A percentile compares a stretch with the other conserved stretches of the same genome.
Evolutionary conservation across 192 early-diverging fungal genomes (phyloP).

Genomic region (Coemansia sp.): DNA sequence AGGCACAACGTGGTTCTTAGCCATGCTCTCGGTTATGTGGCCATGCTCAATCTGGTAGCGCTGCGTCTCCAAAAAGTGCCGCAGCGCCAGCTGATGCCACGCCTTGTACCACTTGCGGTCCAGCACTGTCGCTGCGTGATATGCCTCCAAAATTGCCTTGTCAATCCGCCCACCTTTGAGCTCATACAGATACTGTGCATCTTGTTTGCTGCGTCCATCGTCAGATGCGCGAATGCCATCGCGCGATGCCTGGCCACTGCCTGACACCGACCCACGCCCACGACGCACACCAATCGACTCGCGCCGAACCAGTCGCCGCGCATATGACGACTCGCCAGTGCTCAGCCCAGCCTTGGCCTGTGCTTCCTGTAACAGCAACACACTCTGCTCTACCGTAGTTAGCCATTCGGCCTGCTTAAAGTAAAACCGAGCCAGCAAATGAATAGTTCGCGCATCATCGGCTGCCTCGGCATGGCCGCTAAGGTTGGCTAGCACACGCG

Average conservation of each 20-base stretch:
- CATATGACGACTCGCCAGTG: background rate
- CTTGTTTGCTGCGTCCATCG: conserved; percentile 6
- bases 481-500: conserved; percentile 8
- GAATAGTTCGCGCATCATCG: conserved; percentile 33
- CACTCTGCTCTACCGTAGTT: conserved; percentile 30
- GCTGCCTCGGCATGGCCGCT: conserved; percentile 2
- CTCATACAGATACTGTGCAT: conserved; percentile 26
- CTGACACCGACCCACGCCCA: background rate
- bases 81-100: conserved; percentile 97
- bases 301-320: background rate
- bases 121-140: conserved; percentile 83
- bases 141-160: conserved; percentile 76
- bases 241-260: background rate
- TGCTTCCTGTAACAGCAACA: conserved; percentile 21
- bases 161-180: conserved; percentile 33
- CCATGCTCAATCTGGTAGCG: conserved; percentile 70
- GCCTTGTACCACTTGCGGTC: conserved; percentile 97
- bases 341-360: conserved; percentile 23
- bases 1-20: conserved; percentile 67
- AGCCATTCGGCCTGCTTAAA: conserved; percentile 97
- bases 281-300: background rate
- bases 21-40: conserved; percentile 61
- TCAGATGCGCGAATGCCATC: background rate
- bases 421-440: conserved; percentile 76
- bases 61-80: conserved; percentile 85